A percentile compares a stretch with the other conserved stretches of the same genome.
Evolutionary conservation across 2,329 filamentous ascomycete genomes (phyloP).

Genomic region (Penicillium frequentans): DNA sequence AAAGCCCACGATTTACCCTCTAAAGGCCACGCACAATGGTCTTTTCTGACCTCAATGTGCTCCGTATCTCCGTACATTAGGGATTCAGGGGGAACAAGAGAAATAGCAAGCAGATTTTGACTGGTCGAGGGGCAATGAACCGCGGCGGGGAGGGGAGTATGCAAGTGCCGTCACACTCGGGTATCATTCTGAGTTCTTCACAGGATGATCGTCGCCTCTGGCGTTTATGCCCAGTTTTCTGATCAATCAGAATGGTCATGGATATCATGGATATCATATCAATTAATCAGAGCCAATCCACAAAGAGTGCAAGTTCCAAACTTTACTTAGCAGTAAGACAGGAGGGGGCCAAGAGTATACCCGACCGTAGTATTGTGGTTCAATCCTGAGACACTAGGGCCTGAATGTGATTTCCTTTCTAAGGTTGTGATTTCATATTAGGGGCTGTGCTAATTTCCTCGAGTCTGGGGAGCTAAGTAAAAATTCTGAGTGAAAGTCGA

Average conservation of each 20-base stretch:
- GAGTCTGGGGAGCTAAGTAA: neutral
- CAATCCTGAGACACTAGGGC: too few relatives aligned
- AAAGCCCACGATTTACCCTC: too few relatives aligned
- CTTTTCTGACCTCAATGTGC: too few relatives aligned
- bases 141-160: neutral
- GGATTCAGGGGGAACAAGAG: neutral
- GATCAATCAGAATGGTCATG: neutral
- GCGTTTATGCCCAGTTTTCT: conserved; percentile 4
- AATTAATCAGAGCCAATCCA: neutral
- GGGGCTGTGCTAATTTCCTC: too few relatives aligned
- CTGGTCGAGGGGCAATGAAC: neutral
- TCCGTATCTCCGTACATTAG: neutral
- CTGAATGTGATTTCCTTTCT: too few relatives aligned
- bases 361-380: neutral
- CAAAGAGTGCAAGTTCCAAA: neutral
- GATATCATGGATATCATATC: neutral
- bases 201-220: conserved; percentile 13
- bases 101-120: neutral
- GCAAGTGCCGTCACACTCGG: conserved; percentile 7
- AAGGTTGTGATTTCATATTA: too few relatives aligned
- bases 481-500: neutral
- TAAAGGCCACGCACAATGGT: too few relatives aligned
- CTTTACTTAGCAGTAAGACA: neutral
- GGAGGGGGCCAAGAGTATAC: neutral
- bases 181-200: neutral